These are phyloP conservation scores for Scolecobasidium constrictum DNA, from an alignment of 2,329 filamentous ascomycete genomes.

Conservation along the genomic window DNA sequence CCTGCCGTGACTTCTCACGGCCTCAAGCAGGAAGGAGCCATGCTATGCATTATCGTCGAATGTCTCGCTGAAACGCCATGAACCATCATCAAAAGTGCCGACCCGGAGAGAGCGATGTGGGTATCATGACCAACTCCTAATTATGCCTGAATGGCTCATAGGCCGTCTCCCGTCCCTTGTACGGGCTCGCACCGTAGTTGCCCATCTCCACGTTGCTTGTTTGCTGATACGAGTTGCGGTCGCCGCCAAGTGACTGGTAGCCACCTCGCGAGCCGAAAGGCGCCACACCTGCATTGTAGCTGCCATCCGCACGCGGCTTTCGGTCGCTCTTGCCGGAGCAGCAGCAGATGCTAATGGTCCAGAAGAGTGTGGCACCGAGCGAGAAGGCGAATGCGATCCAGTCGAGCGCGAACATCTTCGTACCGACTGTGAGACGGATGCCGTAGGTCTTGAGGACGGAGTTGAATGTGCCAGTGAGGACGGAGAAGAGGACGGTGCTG, in stretches of 20 bases:
- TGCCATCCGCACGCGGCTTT: conserved; percentile 36
- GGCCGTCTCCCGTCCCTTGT: conserved; percentile 17
- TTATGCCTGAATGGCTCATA: conserved; percentile 32
- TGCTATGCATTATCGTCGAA: too few relatives aligned
- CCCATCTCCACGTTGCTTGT: conserved; percentile 8
- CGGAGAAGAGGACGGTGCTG: conserved; percentile 61
- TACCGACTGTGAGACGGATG: conserved; percentile 56
- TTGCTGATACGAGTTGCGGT: background rate
- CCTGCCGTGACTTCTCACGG: too few relatives aligned
- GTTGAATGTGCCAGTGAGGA: conserved; percentile 60
- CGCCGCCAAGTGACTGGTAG: conserved; percentile 23
- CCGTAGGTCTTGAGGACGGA: conserved; percentile 59
- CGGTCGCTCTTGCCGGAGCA: conserved; percentile 53
- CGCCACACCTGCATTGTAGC: conserved; percentile 47
- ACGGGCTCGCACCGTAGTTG: conserved; percentile 16
- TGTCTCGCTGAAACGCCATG: too few relatives aligned
- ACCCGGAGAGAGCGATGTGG: too few relatives aligned
- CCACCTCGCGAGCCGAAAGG: conserved; percentile 5
- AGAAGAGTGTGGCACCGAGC: conserved; percentile 70
- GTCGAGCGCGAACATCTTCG: conserved; percentile 55
- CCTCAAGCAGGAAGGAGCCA: too few relatives aligned
- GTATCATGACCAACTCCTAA: too few relatives aligned
- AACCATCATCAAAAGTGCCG: too few relatives aligned
- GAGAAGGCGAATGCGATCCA: conserved; percentile 77
- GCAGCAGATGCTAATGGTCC: conserved; percentile 86